phyloP scores from a whole-genome alignment of 768 basidiomycete genomes.

The Obba rivulosa region DNA sequence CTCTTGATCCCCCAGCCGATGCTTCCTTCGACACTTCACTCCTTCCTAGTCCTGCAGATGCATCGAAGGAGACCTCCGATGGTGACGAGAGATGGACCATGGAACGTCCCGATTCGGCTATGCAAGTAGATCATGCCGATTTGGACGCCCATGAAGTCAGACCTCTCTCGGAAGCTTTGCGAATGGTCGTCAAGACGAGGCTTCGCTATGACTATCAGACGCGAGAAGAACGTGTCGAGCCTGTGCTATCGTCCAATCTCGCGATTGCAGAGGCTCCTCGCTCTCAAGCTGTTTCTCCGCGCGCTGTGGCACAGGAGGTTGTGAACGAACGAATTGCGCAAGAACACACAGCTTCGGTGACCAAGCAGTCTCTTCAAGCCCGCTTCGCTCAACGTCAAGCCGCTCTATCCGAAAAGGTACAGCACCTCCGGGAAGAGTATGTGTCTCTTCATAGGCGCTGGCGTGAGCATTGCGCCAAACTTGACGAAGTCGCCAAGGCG shows the following conservation, averaged over 20 bases:
- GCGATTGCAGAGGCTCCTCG: constrained; percentile 32
- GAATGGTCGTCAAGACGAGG: constrained; percentile 57
- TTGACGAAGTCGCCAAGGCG: constrained; percentile 57
- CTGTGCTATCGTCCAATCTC: constrained; percentile 58
- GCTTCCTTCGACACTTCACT: too few species aligned
- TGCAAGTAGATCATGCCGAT: too few species aligned
- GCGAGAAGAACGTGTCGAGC: constrained; percentile 55
- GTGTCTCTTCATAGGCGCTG: constrained; percentile 63
- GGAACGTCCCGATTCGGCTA: too few species aligned
- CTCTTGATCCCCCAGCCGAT: too few species aligned
- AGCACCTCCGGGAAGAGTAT: constrained; percentile 61
- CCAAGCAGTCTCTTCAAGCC: constrained; percentile 41
- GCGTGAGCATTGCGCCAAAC: constrained; percentile 60
- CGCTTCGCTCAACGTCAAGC: constrained; percentile 51
- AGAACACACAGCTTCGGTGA: too few species aligned
- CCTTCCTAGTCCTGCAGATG: too few species aligned
- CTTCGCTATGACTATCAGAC: constrained; percentile 56
- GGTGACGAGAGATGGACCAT: too few species aligned
- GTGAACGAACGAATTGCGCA: constrained; percentile 21
- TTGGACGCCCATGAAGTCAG: constrained; percentile 3
- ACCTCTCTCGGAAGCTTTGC: constrained; percentile 55
- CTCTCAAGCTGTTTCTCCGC: constrained; percentile 25
- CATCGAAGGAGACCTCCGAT: too few species aligned
- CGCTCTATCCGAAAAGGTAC: constrained; percentile 46
- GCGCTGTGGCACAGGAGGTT: constrained; percentile 44